Base-by-base conservation (phyloP, 2,329 filamentous ascomycete genomes). In the Fusarium redolens region DNA sequence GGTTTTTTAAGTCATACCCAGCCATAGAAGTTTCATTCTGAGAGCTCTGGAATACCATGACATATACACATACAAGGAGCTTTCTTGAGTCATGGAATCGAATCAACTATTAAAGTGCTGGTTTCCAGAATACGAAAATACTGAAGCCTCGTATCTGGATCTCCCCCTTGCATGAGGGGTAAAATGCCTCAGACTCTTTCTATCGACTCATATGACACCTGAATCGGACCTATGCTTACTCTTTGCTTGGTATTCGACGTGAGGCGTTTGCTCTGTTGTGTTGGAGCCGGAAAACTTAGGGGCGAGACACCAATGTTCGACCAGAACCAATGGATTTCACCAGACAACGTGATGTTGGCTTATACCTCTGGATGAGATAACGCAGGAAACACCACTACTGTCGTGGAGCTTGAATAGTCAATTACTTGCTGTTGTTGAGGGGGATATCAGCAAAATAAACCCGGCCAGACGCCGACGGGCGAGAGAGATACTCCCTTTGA, bases 131-230 rank as follows among this genome's bases (percentile, higher is more conserved):
- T 43, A 44, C 38, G 60, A 41, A 45, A 38, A 52, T 44, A 43
- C 44, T 33, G 28, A 18, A 33, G 37, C 25, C 22, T 43, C 37
- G 57, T 25, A 40, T 47, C 20, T 43, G 28, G 30, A n/a, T 38
- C 18, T 54, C 30, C 58, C 70, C 67, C 67, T 71, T 74, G 40
- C 71, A 31, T 73, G 30, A 10, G 22, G 37, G 56, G 22, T 30
- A 33, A 55, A 8, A 33, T 22, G 18, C 37, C 30, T 30, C n/a
- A 37, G 37, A 22, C 30, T 56, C 20, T 56, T 31, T 35, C 48
- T 43, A 56, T 61, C 30, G 7, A 25, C 17, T 22, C 22, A 41
- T 20, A 35, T 61, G 33, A 22, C 22, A 25, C 7, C 10, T 11
- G 31, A 15, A 17, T 18, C 17, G 52, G 22, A 28, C 25, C 56